phyloP scores from a whole-genome alignment of 2,329 filamentous ascomycete genomes.

The Capronia americana region DNA sequence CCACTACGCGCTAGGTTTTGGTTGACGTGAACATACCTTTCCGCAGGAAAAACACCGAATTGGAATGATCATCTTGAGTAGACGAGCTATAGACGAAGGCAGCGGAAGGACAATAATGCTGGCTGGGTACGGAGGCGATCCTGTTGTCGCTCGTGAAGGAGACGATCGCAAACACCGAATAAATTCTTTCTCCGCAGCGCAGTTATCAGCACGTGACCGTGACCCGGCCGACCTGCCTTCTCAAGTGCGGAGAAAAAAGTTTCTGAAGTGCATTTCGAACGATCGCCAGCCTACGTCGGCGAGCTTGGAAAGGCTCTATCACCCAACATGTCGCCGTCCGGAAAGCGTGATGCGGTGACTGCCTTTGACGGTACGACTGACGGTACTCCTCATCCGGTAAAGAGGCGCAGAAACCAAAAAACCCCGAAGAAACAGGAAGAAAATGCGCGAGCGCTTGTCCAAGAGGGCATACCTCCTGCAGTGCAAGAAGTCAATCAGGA shows the following conservation, averaged over 20 bases:
- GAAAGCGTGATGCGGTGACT: conserved; percentile 33
- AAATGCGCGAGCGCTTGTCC: neutral
- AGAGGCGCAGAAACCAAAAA: conserved; percentile 1
- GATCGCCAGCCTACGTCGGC: neutral
- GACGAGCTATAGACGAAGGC: neutral
- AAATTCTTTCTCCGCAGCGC: conserved; percentile 20
- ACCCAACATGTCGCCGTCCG: conserved; percentile 27
- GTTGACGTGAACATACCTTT: conserved; percentile 69
- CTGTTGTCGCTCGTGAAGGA: neutral
- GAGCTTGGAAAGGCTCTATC: neutral
- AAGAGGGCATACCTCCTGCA: conserved; percentile 15
- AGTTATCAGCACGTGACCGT: neutral
- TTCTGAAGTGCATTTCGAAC: neutral
- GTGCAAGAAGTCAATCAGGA: neutral
- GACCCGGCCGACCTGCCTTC: conserved; percentile 22
- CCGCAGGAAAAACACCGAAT: conserved; percentile 99
- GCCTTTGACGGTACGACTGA: conserved; percentile 29
- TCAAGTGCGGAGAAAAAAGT: conserved; percentile 33
- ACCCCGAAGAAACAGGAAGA: neutral
- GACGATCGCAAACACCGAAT: neutral
- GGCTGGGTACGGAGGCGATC: neutral
- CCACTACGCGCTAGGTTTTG: neutral
- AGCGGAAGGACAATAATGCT: neutral
- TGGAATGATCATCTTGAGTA: conserved; percentile 88
- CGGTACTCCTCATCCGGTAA: conserved; percentile 8